Percentiles rank a stretch among this genome's conserved stretches.
Evolutionary conservation across 2,329 filamentous ascomycete genomes (phyloP).

Genomic region (Cercospora zeina): DNA sequence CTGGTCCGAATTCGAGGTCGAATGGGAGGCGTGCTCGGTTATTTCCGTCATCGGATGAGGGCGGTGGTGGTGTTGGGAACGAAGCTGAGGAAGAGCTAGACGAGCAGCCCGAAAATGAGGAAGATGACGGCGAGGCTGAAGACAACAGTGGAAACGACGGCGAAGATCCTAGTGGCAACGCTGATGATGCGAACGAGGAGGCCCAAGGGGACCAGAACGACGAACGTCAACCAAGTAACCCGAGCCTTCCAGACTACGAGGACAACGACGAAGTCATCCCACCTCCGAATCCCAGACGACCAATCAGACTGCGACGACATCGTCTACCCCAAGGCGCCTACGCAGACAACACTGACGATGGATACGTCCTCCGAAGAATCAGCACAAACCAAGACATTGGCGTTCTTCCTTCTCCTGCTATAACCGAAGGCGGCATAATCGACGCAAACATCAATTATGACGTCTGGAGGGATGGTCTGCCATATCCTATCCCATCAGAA

Average conservation of each 20-base stretch:
- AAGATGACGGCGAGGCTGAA: neutral
- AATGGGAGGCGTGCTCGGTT: neutral
- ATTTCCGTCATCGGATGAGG: neutral
- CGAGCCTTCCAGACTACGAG: neutral
- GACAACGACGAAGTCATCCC: neutral
- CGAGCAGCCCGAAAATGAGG: neutral
- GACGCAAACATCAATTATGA: neutral
- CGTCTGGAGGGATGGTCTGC: neutral
- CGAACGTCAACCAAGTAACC: neutral
- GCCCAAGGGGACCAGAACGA: neutral
- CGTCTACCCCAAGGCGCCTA: neutral
- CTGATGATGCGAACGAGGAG: neutral
- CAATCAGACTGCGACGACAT: neutral
- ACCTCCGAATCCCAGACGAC: neutral
- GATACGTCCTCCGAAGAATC: neutral
- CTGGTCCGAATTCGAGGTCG: neutral
- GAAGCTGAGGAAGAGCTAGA: neutral
- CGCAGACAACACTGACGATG: neutral
- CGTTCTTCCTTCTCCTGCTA: neutral
- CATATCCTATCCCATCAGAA: neutral
- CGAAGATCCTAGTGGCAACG: neutral
- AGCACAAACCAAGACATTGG: neutral
- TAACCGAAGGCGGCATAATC: neutral
- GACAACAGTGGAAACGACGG: neutral
- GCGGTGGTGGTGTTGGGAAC: neutral